Percentiles rank a stretch among this genome's conserved stretches.
Evolutionary conservation across 1,284 basidiomycete genomes (phyloP).

Genomic region (Trichosporon sp.): DNA sequence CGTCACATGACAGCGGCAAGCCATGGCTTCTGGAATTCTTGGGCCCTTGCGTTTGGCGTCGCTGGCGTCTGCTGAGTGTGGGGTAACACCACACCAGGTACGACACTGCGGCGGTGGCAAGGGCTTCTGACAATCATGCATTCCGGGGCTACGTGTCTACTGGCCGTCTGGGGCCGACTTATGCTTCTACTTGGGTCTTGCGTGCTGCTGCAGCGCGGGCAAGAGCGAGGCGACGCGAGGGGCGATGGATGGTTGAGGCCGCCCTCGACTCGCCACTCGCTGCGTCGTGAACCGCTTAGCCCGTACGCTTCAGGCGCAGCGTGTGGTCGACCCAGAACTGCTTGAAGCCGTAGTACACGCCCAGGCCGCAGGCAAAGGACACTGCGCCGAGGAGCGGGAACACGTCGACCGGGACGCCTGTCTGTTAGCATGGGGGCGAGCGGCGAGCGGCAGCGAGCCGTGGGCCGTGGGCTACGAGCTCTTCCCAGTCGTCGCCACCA

Average conservation of each 20-base stretch:
- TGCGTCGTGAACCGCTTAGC: background rate
- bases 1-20: background rate
- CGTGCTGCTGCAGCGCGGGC: no score
- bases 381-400: background rate
- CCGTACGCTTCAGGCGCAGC: background rate
- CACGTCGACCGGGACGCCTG: conserved; percentile 1
- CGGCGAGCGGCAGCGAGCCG: background rate
- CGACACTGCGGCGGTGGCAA: background rate
- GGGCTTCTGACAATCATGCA: background rate
- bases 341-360: background rate
- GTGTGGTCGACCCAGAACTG: conserved; percentile 1
- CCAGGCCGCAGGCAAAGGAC: background rate
- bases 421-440: background rate
- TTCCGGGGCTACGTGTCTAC: background rate
- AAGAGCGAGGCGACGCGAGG: no score
- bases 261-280: background rate
- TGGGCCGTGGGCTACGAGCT: no score
- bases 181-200: background rate
- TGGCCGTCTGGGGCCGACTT: background rate
- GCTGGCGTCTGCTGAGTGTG: background rate
- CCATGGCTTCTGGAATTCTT: no score
- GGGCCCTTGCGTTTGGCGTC: no score
- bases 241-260: no score
- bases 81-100: no score
- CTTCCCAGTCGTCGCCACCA: no score